Base-by-base conservation (phyloP, 2,329 filamentous ascomycete species). In the Pseudogymnoascus sp. region DNA sequence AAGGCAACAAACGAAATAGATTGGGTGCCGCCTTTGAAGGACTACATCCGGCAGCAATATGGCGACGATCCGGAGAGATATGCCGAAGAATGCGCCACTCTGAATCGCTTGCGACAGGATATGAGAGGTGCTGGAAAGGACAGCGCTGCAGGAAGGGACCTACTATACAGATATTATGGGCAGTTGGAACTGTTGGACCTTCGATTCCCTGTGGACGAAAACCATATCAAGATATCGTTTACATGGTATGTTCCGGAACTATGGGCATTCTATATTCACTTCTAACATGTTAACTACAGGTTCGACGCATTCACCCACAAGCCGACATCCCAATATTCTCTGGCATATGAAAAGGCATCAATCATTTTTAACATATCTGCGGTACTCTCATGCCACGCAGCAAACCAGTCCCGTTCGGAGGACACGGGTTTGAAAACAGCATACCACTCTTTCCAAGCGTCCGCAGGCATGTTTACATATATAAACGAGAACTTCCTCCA, bases 301-400 rank as follows among this genome's bases (percentile, higher is more conserved):
- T 97, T 95, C 77, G 94, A 99, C 75, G 94, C 95, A n/a, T 99
- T 99, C 74, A 99, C 94, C 48, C 92, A 96, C 74, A 97, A 97
- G 72, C 84, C 92, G n/a, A 99, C 94, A 4, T 87, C 92, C 3
- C 94, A 99, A 75, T 97, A 95, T 78, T 97, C 92, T 6, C 82
- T 99, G 58, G 94, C 94, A 58, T 99, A 95, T 74, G 94, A 99
- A 75, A 99, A 99, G 74, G 94, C 94, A 12, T 97, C 93, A 70
- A 96, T 99, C 72, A 97, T 99, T 71, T 99, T 99, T 82, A 99
- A 99, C 76, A 99, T 99, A 68, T 96, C 93, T 38, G 93, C 94
- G 68, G 92, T 97, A 27, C 82, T 99, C 17, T 97, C 93, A 61
- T 97, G 93, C 72, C 91, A 99, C 81, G 94, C 93, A 65, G 92